Evolutionary conservation across 164 flowering plant species (phyloP), one percentile per base, ranked within the genome.

Genomic region (Macadamia integrifolia): DNA sequence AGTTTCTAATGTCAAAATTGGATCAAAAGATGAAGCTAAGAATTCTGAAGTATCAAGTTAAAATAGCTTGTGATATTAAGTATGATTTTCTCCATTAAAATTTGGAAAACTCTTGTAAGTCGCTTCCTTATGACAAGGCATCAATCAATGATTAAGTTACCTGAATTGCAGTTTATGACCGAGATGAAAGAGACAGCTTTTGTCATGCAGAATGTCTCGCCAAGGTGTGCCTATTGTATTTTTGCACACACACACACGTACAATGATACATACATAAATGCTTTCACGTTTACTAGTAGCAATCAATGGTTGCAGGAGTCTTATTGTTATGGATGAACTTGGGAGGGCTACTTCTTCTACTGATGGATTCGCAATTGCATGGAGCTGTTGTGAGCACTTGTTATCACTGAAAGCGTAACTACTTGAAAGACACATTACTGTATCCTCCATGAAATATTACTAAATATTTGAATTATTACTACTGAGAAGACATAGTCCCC

Each of bases 151-250:
- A 53, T 28, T 49, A 11, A 56, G 1, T 18, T 56, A 63, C 50
- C 14, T 50, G 46, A 11, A 74, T 74, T 32, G 61, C 88, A 93
- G 98, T 92, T 95, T 76, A 90, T 95, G 99, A 95, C 97, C 66
- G 99, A 95, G 86, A 95, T 95, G 99, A 90, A 83, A 79, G 99
- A 95, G 83, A 92, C 97, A 40, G 96, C 98, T 73, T 95, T 90
- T 78, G 66, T 92, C 67, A 83, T 95, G 96, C 99, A 95, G 76
- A 95, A 90, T 82, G 84, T 86, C 71, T 79, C 99, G 53, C 73
- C 77, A 62, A 87, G 93, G 99, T 95, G 75, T 64, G 68, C 5
- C 31, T 18, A 31, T 40, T 8, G 3, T 13, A 58, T 23, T 23
- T 23, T 23, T 5, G 46, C 0, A 67, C n/a, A 9, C 66, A 62